phyloP scores from a whole-genome alignment of 257 asterid genomes.

The Capsicum pubescens region DNA sequence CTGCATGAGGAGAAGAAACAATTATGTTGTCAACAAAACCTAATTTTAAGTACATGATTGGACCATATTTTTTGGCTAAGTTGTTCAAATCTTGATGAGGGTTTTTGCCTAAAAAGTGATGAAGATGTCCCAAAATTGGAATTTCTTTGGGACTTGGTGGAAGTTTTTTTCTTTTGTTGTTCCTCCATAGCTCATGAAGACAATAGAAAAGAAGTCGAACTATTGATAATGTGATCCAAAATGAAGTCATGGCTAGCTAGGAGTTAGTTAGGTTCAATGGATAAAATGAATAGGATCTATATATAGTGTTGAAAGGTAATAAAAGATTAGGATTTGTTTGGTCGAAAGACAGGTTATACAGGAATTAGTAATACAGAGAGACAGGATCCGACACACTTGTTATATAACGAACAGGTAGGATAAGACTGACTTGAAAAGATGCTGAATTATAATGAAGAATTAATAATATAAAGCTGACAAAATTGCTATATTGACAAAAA shows the following conservation, averaged over 20 bases:
- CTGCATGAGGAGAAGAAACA: conserved; percentile 35
- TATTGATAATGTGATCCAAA: neutral
- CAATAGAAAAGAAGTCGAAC: neutral
- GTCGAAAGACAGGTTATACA: neutral
- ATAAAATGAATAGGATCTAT: neutral
- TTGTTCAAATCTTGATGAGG: conserved; percentile 33
- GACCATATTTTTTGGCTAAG: conserved; percentile 34
- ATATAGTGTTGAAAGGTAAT: neutral
- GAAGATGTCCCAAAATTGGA: conserved; percentile 36
- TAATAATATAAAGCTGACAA: neutral
- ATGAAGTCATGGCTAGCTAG: neutral
- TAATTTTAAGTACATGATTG: conserved; percentile 30
- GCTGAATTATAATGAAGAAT: neutral
- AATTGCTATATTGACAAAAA: conserved; percentile 19
- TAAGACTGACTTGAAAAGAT: too few relatives aligned
- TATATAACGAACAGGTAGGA: too few relatives aligned
- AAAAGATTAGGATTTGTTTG: neutral
- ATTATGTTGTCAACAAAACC: conserved; percentile 30
- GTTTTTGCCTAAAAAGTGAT: conserved; percentile 33
- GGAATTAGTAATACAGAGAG: too few relatives aligned
- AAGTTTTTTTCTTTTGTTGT: conserved; percentile 15
- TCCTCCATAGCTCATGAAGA: conserved; percentile 24
- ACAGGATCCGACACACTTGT: too few relatives aligned
- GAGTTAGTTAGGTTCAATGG: neutral
- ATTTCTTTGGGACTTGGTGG: conserved; percentile 31